Conservation (phyloP, 306 rosid genomes). For the Quercus glauca region DNA sequence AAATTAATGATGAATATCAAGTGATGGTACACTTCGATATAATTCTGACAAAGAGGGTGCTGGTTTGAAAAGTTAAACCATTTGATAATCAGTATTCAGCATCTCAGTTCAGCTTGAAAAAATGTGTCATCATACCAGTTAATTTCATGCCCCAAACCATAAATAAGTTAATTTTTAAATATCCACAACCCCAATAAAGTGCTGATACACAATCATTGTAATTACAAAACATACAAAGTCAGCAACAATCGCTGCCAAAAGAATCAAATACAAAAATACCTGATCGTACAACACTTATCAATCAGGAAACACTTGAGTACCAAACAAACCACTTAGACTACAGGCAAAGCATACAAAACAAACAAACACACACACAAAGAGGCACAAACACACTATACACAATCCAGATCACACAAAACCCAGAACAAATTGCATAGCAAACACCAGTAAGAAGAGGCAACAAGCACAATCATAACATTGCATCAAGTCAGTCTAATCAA, state of each 20-base stretch:
- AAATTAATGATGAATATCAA: not conserved
- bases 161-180: not conserved
- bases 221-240: not conserved
- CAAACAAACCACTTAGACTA: not conserved
- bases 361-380: not conserved
- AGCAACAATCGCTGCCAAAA: not conserved
- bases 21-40: not conserved
- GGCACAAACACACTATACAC: not conserved
- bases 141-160: not conserved
- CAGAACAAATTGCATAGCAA: not conserved
- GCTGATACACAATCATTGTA: not conserved
- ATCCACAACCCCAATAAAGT: not conserved
- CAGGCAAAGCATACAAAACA: not conserved
- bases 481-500: not conserved
- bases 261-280: not conserved
- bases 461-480: not conserved
- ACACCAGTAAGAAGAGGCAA: not conserved
- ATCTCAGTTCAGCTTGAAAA: not conserved
- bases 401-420: not conserved
- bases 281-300: not conserved
- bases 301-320: not conserved
- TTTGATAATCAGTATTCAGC: not conserved
- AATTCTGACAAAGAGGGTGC: not conserved
- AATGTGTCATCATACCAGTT: not conserved
- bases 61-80: not conserved